Percentiles rank a stretch among this genome's conserved stretches.
phyloP scores from a whole-genome alignment of 2,329 filamentous ascomycete species.

The Trichoderma afroharzianum region DNA sequence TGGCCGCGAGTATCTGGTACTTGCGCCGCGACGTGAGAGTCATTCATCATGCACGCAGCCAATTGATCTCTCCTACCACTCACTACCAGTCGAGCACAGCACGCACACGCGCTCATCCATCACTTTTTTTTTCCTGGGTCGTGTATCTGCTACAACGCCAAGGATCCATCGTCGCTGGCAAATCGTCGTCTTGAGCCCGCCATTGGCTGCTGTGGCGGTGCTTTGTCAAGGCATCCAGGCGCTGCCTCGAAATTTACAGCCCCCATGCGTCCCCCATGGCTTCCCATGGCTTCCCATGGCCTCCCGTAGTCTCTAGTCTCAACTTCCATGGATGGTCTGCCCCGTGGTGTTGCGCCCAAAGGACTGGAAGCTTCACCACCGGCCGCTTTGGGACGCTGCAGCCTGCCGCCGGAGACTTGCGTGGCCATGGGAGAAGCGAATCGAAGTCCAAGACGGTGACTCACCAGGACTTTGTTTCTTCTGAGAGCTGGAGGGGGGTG shows the following conservation, averaged over 20 bases:
- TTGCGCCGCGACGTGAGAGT: not conserved
- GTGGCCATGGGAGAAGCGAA: conserved; percentile 14
- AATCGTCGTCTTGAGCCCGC: not conserved
- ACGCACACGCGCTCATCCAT: not conserved
- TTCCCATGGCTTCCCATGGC: no score
- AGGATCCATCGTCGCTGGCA: not conserved
- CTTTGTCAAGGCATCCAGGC: conserved; percentile 18
- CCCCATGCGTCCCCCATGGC: not conserved
- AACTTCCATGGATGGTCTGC: not conserved
- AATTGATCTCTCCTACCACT: not conserved
- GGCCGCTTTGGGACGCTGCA: conserved; percentile 13
- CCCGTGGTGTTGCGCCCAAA: not conserved
- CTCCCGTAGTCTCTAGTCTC: no score
- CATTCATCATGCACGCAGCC: not conserved
- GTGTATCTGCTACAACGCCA: conserved; percentile 19
- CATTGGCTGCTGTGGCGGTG: conserved; percentile 19
- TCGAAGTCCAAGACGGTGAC: conserved; percentile 16
- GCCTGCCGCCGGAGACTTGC: conserved; percentile 12
- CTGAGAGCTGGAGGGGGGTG: not conserved
- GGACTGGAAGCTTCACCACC: not conserved
- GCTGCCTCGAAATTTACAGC: conserved; percentile 9
- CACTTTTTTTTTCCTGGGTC: not conserved
- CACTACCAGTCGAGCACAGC: not conserved
- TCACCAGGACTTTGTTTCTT: conserved; percentile 4
- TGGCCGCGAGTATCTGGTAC: not conserved